These are phyloP conservation scores for Apiospora marii DNA, from an alignment of 2,329 filamentous ascomycete species.

Conservation along the genomic window DNA sequence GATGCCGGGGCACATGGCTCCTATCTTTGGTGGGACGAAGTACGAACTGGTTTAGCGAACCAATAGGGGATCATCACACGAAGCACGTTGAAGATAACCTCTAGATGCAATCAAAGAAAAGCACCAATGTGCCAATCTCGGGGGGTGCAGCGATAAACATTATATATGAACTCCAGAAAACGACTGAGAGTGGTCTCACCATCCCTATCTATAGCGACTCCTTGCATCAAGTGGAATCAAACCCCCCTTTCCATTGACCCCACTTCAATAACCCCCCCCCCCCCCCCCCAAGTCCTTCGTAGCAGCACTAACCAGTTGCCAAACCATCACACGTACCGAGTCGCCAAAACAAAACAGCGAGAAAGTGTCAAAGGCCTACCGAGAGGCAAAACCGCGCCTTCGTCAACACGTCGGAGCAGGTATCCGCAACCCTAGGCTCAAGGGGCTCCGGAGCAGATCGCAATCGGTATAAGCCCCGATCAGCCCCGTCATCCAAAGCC, in stretches of 20 bases:
- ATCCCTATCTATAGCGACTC: neutral
- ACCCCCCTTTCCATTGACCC: neutral
- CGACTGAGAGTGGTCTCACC: neutral
- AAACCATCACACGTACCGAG: neutral
- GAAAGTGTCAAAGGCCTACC: neutral
- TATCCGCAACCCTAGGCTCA: conserved; percentile 10
- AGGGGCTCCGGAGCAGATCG: neutral
- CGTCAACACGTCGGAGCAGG: neutral
- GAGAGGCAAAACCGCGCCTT: neutral
- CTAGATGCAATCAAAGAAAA: neutral
- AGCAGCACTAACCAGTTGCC: neutral
- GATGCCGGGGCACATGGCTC: conserved; percentile 58
- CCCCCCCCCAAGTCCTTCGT: no score
- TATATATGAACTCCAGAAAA: neutral
- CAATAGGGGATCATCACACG: neutral
- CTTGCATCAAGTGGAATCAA: neutral
- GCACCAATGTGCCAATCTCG: neutral
- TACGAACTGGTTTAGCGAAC: conserved; percentile 32
- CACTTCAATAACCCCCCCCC: no score
- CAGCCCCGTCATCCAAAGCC: neutral
- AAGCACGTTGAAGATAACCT: neutral
- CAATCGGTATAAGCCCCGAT: neutral
- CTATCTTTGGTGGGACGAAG: conserved; percentile 57
- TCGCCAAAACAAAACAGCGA: neutral
- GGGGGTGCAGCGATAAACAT: neutral